Evolutionary conservation across 805 yeast genomes (phyloP).

Genomic region (Candida pseudofarinosa): DNA sequence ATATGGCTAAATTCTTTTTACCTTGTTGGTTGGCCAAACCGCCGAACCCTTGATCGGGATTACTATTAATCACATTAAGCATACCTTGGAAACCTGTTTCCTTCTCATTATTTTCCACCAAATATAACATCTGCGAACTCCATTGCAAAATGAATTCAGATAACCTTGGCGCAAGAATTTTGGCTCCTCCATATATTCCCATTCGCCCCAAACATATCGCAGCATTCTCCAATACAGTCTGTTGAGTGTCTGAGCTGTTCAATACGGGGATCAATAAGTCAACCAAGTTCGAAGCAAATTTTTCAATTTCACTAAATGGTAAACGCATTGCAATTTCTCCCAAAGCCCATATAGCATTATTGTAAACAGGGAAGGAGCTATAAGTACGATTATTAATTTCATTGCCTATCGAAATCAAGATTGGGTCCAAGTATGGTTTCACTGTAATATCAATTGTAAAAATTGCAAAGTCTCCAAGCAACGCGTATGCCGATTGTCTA

Average conservation of each 20-base stretch:
- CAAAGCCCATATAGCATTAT: constrained; percentile 90
- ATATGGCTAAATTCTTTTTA: constrained; percentile 44
- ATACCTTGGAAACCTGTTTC: constrained; percentile 84
- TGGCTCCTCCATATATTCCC: constrained; percentile 58
- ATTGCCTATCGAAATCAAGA: constrained; percentile 63
- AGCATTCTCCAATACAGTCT: constrained; percentile 75
- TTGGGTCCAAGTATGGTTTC: constrained; percentile 44
- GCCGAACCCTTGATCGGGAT: constrained; percentile 60
- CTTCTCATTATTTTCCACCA: constrained; percentile 83
- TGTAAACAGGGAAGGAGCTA: constrained; percentile 60
- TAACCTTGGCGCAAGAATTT: constrained; percentile 52
- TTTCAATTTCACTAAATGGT: constrained; percentile 41
- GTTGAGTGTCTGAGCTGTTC: constrained; percentile 49
- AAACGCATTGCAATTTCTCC: constrained; percentile 79
- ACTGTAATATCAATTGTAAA: constrained; percentile 45
- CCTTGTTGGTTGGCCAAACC: constrained; percentile 43
- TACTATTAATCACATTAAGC: constrained; percentile 59
- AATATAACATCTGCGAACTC: constrained; percentile 63
- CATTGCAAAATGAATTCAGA: constrained; percentile 59
- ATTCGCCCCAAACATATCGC: constrained; percentile 88
- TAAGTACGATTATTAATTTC: constrained; percentile 56
- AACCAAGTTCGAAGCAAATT: constrained; percentile 52
- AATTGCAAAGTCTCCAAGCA: constrained; percentile 85
- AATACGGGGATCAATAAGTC: constrained; percentile 58
- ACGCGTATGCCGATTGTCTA: constrained; percentile 88